Conservation (phyloP, 2,329 filamentous ascomycete species). For the Fragosphaeria purpurea region DNA sequence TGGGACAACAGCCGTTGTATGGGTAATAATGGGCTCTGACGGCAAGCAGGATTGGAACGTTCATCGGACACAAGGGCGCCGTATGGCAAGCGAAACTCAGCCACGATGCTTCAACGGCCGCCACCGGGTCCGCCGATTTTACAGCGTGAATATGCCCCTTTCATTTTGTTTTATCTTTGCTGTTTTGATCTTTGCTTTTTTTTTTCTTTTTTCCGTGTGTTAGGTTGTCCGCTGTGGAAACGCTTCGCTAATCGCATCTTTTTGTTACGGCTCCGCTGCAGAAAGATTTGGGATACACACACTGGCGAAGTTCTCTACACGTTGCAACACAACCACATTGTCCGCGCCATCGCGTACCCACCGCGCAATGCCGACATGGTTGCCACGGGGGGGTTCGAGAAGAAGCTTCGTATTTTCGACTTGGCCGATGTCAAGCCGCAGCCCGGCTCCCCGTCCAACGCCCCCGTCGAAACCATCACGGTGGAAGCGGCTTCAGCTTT, state of each 20-base stretch:
- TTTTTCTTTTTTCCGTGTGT: not conserved
- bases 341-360: constrained; percentile 84
- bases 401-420: constrained; percentile 92
- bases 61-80: constrained; percentile 95
- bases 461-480: constrained; percentile 28
- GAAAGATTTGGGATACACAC: constrained; percentile 95
- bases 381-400: constrained; percentile 90
- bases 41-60: constrained; percentile 87
- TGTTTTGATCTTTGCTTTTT: too few relatives aligned
- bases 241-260: too few relatives aligned
- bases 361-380: constrained; percentile 73
- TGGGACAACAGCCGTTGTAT: not conserved
- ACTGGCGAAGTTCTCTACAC: constrained; percentile 82
- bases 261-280: constrained; percentile 24
- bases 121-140: constrained; percentile 92
- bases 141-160: constrained; percentile 55
- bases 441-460: constrained; percentile 21
- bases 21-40: constrained; percentile 26
- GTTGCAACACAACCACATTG: constrained; percentile 88
- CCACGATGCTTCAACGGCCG: constrained; percentile 76
- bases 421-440: constrained; percentile 50
- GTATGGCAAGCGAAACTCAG: constrained; percentile 94
- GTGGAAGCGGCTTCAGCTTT: constrained; percentile 57
- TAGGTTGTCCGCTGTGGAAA: not conserved
- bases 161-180: too few relatives aligned